Base-by-base conservation (phyloP, 1,139 yeast species). In the Candida sojae region DNA sequence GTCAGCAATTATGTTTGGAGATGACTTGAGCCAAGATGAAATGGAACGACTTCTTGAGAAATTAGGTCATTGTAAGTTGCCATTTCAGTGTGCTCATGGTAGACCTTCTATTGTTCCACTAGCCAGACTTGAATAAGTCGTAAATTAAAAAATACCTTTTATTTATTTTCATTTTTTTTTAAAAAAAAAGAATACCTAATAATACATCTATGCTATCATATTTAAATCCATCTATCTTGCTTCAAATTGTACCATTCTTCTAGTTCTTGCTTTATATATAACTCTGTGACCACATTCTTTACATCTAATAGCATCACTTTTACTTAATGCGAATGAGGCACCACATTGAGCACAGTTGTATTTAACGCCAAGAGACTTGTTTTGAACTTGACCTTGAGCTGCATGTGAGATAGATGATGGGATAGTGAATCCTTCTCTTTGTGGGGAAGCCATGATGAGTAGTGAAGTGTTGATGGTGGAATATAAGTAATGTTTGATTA, bases 211-310 rank as follows among this genome's bases (percentile, higher is more conserved):
- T 32, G 34, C 5, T 35, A 11, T 39, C n/a, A 17, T 40, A 13
- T 32, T 25, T 31, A 12, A 7, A 21, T n/a, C 17, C 28, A 11
- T 26, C 37, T 67, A 76, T 59, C 81, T 75, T 39, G 81, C 80
- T 61, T 75, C 80, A 55, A 73, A 78, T 63, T 75, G 83, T 56
- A 83, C 95, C 96, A 92, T 90, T 74, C 98, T 83, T 77, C 92
- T 88, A 43, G 98, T 92, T 77, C 99, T 86, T 56, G 97, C 96
- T 76, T 93, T 93, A 76, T 93, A 90, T 57, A 93, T 77, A 54
- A 93, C 98, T 73, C 99, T 86, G 73, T 93, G 99, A 53, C 99
- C 99, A 71, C 99, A 93, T 62, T 92, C 96, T 71, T 92, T 92
- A 75, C 99, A 93, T 75, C 99, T 88, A 56, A 93, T 96, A 46